Percentiles rank a stretch among this genome's conserved stretches.
These are phyloP conservation scores for Isochrysis galbana DNA, from an alignment of 78 protist genomes.

Conservation along the genomic window DNA sequence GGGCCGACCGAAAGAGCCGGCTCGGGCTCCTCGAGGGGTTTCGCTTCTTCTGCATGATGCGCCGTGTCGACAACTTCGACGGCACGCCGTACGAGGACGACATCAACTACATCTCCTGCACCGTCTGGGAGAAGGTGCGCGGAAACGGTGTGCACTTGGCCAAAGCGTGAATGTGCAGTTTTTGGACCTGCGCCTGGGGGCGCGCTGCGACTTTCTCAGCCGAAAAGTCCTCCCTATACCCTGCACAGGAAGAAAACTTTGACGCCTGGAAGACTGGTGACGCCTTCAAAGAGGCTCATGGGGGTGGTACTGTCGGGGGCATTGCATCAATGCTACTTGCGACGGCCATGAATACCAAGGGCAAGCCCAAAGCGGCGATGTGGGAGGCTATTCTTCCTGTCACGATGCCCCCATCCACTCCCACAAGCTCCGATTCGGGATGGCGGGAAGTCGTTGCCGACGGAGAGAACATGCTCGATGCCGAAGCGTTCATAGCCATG, in stretches of 20 bases:
- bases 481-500: background rate
- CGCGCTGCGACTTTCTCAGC: no score
- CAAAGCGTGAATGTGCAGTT: no score
- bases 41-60: background rate
- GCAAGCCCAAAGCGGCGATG: background rate
- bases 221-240: no score
- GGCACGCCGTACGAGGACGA: background rate
- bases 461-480: background rate
- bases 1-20: conserved; percentile 4
- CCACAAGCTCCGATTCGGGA: background rate
- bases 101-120: background rate
- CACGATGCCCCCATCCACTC: background rate
- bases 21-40: background rate
- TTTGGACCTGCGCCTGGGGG: no score
- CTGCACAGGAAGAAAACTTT: background rate
- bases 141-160: no score
- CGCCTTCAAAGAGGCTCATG: conserved; percentile 30
- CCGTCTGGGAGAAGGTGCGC: background rate
- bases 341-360: background rate
- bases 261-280: conserved; percentile 1
- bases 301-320: conserved; percentile 6
- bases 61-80: background rate
- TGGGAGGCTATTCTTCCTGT: background rate
- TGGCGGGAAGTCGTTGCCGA: conserved; percentile 17
- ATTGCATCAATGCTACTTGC: background rate